phyloP scores from a whole-genome alignment of 257 asterid species.

The Solanum medicagineum region DNA sequence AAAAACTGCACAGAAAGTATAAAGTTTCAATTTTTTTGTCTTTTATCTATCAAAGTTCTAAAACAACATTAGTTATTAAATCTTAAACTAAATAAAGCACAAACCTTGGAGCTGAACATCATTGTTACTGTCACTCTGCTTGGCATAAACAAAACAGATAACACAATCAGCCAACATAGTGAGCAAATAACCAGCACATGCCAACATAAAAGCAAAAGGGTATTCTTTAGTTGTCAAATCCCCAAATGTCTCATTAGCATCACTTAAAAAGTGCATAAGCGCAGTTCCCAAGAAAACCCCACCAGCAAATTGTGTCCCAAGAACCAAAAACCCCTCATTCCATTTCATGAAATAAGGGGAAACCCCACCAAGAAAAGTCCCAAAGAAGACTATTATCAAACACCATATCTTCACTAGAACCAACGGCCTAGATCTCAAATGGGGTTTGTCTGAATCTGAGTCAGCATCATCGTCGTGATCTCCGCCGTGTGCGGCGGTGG shows the following conservation, averaged over 20 bases:
- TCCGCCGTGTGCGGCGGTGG: constrained; percentile 58
- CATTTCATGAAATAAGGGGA: constrained; percentile 77
- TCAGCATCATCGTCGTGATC: not conserved
- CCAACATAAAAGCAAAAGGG: constrained; percentile 87
- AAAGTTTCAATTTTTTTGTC: not conserved
- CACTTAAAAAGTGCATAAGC: constrained; percentile 85
- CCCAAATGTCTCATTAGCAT: constrained; percentile 62
- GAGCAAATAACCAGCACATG: constrained; percentile 61
- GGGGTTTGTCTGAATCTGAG: constrained; percentile 29
- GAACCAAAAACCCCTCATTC: constrained; percentile 69
- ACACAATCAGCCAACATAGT: constrained; percentile 78
- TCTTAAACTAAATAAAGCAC: not conserved
- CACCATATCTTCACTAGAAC: constrained; percentile 75
- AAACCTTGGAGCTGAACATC: constrained; percentile 46
- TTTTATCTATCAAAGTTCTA: not conserved
- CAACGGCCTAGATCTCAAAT: constrained; percentile 49
- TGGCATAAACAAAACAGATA: constrained; percentile 42
- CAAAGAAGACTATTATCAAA: constrained; percentile 53
- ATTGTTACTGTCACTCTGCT: constrained; percentile 10
- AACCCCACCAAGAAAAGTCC: constrained; percentile 69
- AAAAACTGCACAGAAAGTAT: not conserved
- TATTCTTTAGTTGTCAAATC: constrained; percentile 52
- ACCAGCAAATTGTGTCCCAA: constrained; percentile 91
- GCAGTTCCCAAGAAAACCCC: constrained; percentile 86
- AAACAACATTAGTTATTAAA: not conserved